A percentile compares a stretch with the other conserved stretches of the same genome.
Conservation (phyloP, 2,329 filamentous ascomycete species). For the Beauveria sp. region DNA sequence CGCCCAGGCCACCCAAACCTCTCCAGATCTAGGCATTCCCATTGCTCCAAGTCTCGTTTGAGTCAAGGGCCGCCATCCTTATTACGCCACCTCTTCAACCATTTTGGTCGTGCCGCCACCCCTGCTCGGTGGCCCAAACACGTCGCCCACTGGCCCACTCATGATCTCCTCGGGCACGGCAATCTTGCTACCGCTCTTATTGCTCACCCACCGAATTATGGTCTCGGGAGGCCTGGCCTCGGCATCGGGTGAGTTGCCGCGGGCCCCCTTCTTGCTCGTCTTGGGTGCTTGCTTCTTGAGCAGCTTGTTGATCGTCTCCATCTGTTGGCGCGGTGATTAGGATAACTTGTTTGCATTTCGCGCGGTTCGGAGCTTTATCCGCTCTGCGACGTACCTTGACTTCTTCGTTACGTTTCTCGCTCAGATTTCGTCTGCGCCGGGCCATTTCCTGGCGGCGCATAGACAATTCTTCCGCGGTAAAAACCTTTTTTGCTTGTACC, state of each 20-base stretch:
- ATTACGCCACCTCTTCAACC: constrained; percentile 45
- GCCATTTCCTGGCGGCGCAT: constrained; percentile 60
- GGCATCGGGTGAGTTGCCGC: constrained; percentile 41
- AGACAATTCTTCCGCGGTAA: constrained; percentile 54
- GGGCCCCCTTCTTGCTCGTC: constrained; percentile 49
- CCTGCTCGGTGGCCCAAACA: constrained; percentile 37
- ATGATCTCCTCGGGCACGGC: constrained; percentile 64
- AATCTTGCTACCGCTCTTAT: constrained; percentile 53
- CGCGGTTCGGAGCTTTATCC: not conserved
- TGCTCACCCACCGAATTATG: constrained; percentile 66
- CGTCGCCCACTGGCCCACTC: constrained; percentile 49
- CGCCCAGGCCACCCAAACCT: not conserved
- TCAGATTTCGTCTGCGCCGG: constrained; percentile 52
- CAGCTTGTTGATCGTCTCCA: constrained; percentile 86
- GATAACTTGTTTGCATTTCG: not conserved
- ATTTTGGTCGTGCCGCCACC: constrained; percentile 36
- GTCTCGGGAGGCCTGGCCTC: constrained; percentile 47
- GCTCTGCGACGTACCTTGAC: constrained; percentile 43
- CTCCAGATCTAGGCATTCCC: not conserved
- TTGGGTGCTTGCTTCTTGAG: constrained; percentile 81
- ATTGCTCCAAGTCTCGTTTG: too few relatives aligned
- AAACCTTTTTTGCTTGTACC: constrained; percentile 57
- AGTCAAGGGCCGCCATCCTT: too few relatives aligned
- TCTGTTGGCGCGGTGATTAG: constrained; percentile 38
- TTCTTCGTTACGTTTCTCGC: constrained; percentile 57